These are phyloP conservation scores for Microcyclospora pomicola DNA, from an alignment of 2,329 filamentous ascomycete genomes.

Conservation along the genomic window DNA sequence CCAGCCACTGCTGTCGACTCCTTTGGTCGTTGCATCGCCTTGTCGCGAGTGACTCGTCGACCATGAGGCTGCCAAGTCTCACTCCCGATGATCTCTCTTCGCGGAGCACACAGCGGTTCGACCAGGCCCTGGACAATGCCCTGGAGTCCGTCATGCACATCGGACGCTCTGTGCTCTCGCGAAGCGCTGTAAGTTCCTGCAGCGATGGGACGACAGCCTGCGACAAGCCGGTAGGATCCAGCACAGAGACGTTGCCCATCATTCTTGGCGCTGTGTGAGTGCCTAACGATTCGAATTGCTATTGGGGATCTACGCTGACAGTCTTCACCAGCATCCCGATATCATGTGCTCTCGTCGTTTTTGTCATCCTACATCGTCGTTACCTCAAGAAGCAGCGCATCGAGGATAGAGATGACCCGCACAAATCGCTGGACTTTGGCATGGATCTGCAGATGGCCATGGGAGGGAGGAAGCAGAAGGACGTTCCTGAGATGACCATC, in stretches of 20 bases:
- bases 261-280: constrained; percentile 24
- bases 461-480: constrained; percentile 28
- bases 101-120: no score
- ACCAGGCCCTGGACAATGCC: no score
- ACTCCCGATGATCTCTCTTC: no score
- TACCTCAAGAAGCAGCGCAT: constrained; percentile 54
- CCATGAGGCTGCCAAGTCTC: no score
- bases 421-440: constrained; percentile 87
- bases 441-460: constrained; percentile 37
- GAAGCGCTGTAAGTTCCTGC: constrained; percentile 9
- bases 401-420: constrained; percentile 76
- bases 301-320: constrained; percentile 11
- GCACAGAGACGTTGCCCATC: constrained; percentile 19
- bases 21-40: no score
- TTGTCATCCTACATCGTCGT: constrained; percentile 67
- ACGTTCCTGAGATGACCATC: constrained; percentile 42
- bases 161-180: no score
- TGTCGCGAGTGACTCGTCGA: no score
- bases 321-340: constrained; percentile 56
- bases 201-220: constrained; percentile 14
- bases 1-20: no score
- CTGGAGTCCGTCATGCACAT: no score
- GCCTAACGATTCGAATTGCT: background rate
- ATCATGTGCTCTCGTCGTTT: constrained; percentile 47
- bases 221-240: constrained; percentile 16